Evolutionary conservation across 257 asterid species (phyloP).

Genomic region (Nicotiana benthamiana): DNA sequence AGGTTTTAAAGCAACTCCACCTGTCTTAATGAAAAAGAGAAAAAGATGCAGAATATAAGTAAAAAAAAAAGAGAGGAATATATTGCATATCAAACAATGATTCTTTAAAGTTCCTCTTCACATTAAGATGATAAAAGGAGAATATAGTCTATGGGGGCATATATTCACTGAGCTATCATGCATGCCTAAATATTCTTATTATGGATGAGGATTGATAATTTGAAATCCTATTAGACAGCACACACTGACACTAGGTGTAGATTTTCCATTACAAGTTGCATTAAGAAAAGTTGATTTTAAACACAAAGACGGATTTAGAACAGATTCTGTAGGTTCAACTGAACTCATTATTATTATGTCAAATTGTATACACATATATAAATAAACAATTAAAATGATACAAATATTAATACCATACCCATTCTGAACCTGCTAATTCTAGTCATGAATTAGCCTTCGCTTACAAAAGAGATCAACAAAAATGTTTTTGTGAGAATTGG

Average conservation of each 20-base stretch:
- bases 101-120: constrained; percentile 11
- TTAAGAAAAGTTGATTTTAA: neutral
- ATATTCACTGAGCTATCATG: constrained; percentile 31
- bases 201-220: neutral
- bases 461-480: constrained; percentile 1
- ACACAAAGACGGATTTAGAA: too few species aligned
- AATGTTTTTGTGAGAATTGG: neutral
- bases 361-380: too few species aligned
- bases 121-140: constrained; percentile 16
- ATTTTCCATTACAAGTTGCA: neutral
- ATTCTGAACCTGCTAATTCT: too few species aligned
- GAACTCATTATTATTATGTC: too few species aligned
- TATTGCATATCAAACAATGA: constrained; percentile 8
- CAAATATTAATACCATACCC: accelerated
- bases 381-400: too few species aligned
- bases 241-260: neutral
- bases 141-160: constrained; percentile 32
- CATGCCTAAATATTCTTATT: constrained; percentile 19
- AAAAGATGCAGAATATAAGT: neutral
- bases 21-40: neutral
- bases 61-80: neutral
- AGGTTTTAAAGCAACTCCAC: neutral
- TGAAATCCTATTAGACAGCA: neutral
- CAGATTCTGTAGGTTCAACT: too few species aligned
- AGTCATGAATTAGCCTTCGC: too few species aligned